Evolutionary conservation across 75 land plant genomes (phyloP).

Genomic region (Pinus taeda): DNA sequence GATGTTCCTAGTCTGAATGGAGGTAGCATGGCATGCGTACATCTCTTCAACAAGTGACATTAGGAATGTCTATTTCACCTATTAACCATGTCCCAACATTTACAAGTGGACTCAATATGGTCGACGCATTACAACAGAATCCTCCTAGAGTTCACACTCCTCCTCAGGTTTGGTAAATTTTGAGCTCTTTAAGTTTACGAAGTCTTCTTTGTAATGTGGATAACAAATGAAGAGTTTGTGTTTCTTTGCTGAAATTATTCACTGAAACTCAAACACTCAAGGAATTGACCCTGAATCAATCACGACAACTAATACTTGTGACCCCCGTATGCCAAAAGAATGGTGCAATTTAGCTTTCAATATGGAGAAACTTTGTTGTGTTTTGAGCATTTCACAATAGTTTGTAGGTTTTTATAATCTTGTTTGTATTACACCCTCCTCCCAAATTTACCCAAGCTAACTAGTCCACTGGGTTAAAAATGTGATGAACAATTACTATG

Average conservation of each 20-base stretch:
- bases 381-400: not conserved
- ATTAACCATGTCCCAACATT: slow-evolving; percentile 8
- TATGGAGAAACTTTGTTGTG: not conserved
- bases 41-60: slow-evolving; percentile 19
- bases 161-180: slow-evolving; percentile 53
- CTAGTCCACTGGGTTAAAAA: no score
- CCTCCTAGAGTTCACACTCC: slow-evolving; percentile 56
- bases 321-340: slow-evolving; percentile 69
- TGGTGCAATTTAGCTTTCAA: slow-evolving; percentile 22
- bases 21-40: slow-evolving; percentile 14
- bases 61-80: slow-evolving; percentile 11
- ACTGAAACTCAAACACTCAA: slow-evolving; percentile 60
- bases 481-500: no score
- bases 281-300: slow-evolving; percentile 74
- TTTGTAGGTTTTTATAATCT: not conserved
- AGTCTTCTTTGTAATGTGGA: not conserved
- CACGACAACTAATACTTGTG: slow-evolving; percentile 70
- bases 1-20: slow-evolving; percentile 63
- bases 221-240: not conserved
- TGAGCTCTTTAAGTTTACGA: not conserved
- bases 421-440: no score
- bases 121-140: slow-evolving; percentile 75
- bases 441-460: no score
- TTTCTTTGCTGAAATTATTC: slow-evolving; percentile 41
- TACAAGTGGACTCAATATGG: slow-evolving; percentile 68